Base-by-base conservation (phyloP, 2,329 filamentous ascomycete species). In the Botrytis medusae region DNA sequence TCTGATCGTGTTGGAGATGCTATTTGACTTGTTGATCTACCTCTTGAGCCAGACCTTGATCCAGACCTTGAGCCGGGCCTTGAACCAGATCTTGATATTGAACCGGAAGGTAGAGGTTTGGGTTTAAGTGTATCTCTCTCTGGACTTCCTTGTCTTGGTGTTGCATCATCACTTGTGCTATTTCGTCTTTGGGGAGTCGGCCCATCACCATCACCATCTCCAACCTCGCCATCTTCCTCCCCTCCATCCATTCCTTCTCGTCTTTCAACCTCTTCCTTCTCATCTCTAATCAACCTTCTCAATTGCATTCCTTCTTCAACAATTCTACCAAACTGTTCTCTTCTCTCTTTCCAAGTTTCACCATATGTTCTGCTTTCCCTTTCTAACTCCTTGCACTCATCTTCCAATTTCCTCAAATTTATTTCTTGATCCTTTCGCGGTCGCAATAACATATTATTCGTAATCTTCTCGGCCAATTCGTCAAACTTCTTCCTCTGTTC, bases 261-360 rank as follows among this genome's bases (percentile, higher is more conserved):
- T 60, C 93, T 87, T 83, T 97, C 94, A 0, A 96, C 93, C 83
- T 97, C 94, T 81, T 97, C 95, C 84, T 97, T 97, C 85, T 98
- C 95, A 79, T 97, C 95, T 74, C 94, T 90, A 79, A 98, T 97
- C 81, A 97, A 87, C 67, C 93, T 87, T 73, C 95, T 86, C 81
- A 98, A 87, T 76, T 93, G 87, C 88, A 93, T 92, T n/a, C 94
- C 94, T 84, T 98, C 95, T 74, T 95, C 93, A 81, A 97, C 93
- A 79, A 98, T 95, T 72, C 90, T 88, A 73, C 91, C 93, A 82
- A 98, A 97, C 83, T 97, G 94, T 78, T 94, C 92, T 75, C 92
- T 86, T 57, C 95, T 87, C 83, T 97, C 94, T 60, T 88, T 86
- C 95, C 95, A 98, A 0, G 93, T 96, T 76, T 87, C 88, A 67